Conservation (phyloP, 2,329 filamentous ascomycete genomes). For the Fusarium papillatum region DNA sequence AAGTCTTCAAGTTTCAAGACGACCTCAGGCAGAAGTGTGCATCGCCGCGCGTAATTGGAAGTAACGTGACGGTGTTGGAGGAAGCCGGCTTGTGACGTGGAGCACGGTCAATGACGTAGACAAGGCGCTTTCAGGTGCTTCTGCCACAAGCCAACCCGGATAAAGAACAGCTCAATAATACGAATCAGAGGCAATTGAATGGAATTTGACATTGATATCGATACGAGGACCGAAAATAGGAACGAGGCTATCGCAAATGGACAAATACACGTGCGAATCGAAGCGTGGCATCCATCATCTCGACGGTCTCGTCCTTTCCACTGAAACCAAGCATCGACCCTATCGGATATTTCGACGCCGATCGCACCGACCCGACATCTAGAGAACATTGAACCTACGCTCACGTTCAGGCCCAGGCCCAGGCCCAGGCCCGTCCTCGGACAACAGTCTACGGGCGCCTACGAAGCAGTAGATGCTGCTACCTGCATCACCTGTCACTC, state of each 20-base stretch:
- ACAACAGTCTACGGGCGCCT: constrained; percentile 2
- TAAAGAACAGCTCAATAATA: background rate
- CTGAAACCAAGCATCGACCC: constrained; percentile 5
- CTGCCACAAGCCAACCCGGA: constrained; percentile 5
- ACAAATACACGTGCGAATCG: background rate
- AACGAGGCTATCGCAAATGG: background rate
- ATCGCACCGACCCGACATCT: background rate
- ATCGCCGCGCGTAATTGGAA: constrained; percentile 26
- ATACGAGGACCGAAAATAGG: background rate
- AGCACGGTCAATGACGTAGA: constrained; percentile 34
- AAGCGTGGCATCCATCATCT: background rate
- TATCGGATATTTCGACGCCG: constrained; percentile 21
- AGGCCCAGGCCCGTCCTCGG: background rate
- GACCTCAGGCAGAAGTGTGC: constrained; percentile 9
- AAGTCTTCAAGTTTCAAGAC: background rate
- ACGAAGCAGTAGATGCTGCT: constrained; percentile 7
- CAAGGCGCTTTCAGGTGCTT: constrained; percentile 19
- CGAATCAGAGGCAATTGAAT: background rate
- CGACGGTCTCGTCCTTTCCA: background rate
- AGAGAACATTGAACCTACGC: background rate
- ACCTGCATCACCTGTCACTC: constrained; percentile 22
- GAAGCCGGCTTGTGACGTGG: constrained; percentile 28
- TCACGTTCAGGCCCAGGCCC: background rate
- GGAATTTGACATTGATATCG: background rate
- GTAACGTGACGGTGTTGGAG: constrained; percentile 31